These are phyloP conservation scores for Globisporangium okanoganense DNA, from an alignment of 352 stramenopile species.

Conservation along the genomic window DNA sequence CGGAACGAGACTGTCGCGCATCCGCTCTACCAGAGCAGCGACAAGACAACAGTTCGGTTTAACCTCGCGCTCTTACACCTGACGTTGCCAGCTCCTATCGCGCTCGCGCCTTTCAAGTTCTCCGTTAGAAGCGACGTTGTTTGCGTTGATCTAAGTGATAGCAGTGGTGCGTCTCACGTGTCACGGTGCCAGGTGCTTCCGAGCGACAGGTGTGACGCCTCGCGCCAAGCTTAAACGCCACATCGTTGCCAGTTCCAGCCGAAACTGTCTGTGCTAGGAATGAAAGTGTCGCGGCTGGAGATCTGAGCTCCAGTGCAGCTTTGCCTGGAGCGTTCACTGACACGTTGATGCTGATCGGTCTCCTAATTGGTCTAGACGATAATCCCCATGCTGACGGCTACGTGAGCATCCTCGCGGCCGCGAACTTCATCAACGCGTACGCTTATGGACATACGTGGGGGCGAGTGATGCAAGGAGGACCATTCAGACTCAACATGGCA, in stretches of 20 bases:
- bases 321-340: not conserved
- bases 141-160: not conserved
- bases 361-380: not conserved
- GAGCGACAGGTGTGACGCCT: not conserved
- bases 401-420: not conserved
- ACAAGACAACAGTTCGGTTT: not conserved
- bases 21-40: not conserved
- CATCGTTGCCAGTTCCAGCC: too few relatives aligned
- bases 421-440: slow-evolving; percentile 14
- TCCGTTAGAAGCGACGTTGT: not conserved
- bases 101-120: not conserved
- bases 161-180: not conserved
- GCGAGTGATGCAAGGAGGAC: not conserved
- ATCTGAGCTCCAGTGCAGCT: not conserved
- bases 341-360: not conserved
- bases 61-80: slow-evolving; percentile 1
- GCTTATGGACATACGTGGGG: not conserved
- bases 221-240: too few relatives aligned
- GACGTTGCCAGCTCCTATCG: not conserved
- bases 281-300: not conserved
- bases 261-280: slow-evolving; percentile 7
- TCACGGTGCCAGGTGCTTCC: not conserved
- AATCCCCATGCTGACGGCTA: slow-evolving; percentile 3
- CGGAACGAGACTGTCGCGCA: not conserved
- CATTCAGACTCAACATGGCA: too few relatives aligned